Evolutionary conservation across 306 rosid genomes (phyloP).

Genomic region (Ceratonia siliqua): DNA sequence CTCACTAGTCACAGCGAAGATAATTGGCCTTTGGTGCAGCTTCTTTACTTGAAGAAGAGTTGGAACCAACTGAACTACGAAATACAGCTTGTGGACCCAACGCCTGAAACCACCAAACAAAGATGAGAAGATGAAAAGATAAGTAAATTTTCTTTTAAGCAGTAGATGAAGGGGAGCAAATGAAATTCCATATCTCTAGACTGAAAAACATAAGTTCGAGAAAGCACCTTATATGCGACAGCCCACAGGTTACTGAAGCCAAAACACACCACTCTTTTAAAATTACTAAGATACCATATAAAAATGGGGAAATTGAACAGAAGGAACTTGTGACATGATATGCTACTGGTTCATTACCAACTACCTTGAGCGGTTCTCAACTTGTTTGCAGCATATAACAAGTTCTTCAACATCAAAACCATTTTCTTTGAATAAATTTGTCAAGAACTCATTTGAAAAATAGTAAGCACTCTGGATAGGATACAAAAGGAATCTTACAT

Average conservation of each 20-base stretch:
- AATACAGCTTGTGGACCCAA: conserved; percentile 96
- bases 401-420: conserved; percentile 73
- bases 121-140: background rate
- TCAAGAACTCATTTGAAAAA: conserved; percentile 83
- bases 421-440: conserved; percentile 71
- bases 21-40: conserved; percentile 17
- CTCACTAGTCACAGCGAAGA: conserved; percentile 33
- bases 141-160: background rate
- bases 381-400: conserved; percentile 87
- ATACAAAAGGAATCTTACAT: conserved; percentile 24
- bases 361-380: conserved; percentile 83
- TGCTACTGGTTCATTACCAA: conserved; percentile 82
- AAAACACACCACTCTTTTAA: background rate
- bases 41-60: conserved; percentile 41
- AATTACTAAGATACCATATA: background rate
- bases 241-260: conserved; percentile 5
- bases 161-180: background rate
- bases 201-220: conserved; percentile 2
- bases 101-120: conserved; percentile 55
- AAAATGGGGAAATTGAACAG: background rate
- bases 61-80: conserved; percentile 47
- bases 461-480: conserved; percentile 85
- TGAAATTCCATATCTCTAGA: background rate
- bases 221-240: background rate
- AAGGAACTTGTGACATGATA: conserved; percentile 20